Evolutionary conservation across 768 basidiomycete species (phyloP), one percentile per base, ranked within the genome.

Genomic region (Amanita fuliginea): DNA sequence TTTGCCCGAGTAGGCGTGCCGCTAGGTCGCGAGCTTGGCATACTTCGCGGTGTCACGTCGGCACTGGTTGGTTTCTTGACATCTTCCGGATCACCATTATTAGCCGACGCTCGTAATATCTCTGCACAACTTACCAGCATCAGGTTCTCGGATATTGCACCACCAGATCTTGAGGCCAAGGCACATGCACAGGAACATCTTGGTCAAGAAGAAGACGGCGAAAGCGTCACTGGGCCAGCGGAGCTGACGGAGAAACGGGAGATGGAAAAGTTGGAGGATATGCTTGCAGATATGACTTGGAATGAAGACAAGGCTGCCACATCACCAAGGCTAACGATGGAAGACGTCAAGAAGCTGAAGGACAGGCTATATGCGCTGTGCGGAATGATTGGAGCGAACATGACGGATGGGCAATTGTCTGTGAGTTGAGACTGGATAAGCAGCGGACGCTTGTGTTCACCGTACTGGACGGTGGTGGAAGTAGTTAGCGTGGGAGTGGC

Each of bases 101-200:
- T 74, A 0, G 62, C 62, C 1, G 76, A 81, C 54, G 68, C 76
- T 1, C 68, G 78, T 33, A 69, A 68, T 5, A 76, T 94, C 45
- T 68, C 76, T 0, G 57, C 70, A 0, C 62, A 67, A n/a, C 73
- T 96, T 2, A 72, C 73, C 0, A 59, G 69, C 5, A 66, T 95
- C 28, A 76, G 75, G 6, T 80, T 89, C 55, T 72, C 76, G 7
- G 85, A 90, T 51, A 74, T 95, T 42, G 78, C 75, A 11, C 87
- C 88, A 2, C 72, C 71, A 19, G 90, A 95, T 66, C 51, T 78
- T 7, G 83, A 94, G 57, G 86, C 90, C 0, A 81, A 86, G 57
- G 74, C 70, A 46, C 93, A 95, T 62, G 84, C 83, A 19, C 69
- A 69, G 41, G 77, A 84, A 51, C 84, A 87, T 58, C 62, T 81